Evolutionary conservation across 225 moss, liverwort and hornwort species (phyloP).

Genomic region (Bryum argenteum): DNA sequence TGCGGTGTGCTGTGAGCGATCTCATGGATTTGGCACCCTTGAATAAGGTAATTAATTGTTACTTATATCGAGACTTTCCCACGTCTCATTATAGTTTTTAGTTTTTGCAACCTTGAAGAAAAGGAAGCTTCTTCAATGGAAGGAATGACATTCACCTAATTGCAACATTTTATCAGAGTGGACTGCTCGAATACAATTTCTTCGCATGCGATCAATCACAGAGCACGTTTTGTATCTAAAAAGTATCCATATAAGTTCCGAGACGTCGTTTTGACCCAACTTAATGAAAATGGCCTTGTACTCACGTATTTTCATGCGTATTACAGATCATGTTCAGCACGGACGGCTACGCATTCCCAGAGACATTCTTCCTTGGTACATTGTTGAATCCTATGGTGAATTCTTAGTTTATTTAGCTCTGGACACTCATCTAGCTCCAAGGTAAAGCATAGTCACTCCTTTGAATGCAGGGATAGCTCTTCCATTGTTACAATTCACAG

Average conservation of each 20-base stretch:
- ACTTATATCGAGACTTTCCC: too few species aligned
- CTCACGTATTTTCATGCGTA: slow-evolving; percentile 23
- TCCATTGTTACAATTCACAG: too few species aligned
- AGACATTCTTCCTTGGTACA: slow-evolving; percentile 84
- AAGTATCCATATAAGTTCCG: too few species aligned
- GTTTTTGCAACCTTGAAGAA: background rate
- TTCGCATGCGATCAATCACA: too few species aligned
- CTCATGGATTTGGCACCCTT: slow-evolving; percentile 89
- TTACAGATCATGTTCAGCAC: slow-evolving; percentile 99
- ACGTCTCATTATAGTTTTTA: too few species aligned
- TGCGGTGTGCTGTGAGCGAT: slow-evolving; percentile 82
- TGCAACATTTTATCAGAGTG: too few species aligned
- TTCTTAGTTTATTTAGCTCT: background rate
- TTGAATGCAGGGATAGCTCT: background rate
- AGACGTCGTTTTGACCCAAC: background rate
- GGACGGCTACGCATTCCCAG: slow-evolving; percentile 92
- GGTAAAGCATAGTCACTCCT: background rate
- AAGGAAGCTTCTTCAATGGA: too few species aligned
- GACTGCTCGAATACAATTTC: too few species aligned
- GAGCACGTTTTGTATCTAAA: too few species aligned
- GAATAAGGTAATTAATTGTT: slow-evolving; percentile 64
- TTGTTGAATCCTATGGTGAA: background rate
- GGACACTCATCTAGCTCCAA: background rate
- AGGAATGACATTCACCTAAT: too few species aligned
- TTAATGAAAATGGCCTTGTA: background rate